Evolutionary conservation across 805 yeast species (phyloP), one percentile per base, ranked within the genome.

Genomic region (Lipomyces orientalis): DNA sequence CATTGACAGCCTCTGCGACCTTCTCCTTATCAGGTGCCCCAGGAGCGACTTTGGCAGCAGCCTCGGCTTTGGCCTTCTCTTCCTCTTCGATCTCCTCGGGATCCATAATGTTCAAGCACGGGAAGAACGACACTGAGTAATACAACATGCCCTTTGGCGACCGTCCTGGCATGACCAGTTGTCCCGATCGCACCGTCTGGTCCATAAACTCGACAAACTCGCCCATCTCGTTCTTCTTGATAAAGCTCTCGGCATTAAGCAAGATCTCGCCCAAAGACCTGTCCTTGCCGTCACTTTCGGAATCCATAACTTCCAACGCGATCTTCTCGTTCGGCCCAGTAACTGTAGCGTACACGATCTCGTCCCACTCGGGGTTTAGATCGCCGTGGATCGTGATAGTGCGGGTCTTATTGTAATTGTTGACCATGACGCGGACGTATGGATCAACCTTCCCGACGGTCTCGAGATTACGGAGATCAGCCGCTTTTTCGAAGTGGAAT

Each of bases 401-500:
- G 79, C 98, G 86, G 25, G 88, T 90, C 76, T 86, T 87, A 72
- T 87, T 87, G 72, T 87, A 82, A 67, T 93, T 93, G 76, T 93
- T 93, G 59, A 92, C 84, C 75, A 91, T 79, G 16, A 94, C 81
- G 75, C 97, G 87, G 7, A 88, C 87, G 76, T 94, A 95, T 56
- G 99, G 99, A 79, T 95, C 98, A 76, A 93, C 87, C 74, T 88
- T 91, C 68, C 98, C 98, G 67, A 95, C 83, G 64, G 86, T 89
- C 78, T 94, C 98, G 79, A 93, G 83, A 79, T 95, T 94, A 67
- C 90, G 85, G 75, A 95, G 84, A 68, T 87, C 89, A 65, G 84
- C 85, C 55, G 96, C 98, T 68, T 84, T 85, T 72, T 85, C 86
- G 68, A 95, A 78, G 60, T 77, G 74, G 66, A 95, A 82, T 75